Conservation (phyloP, 2,329 filamentous ascomycete genomes). For the Leptosphaerulina australis region DNA sequence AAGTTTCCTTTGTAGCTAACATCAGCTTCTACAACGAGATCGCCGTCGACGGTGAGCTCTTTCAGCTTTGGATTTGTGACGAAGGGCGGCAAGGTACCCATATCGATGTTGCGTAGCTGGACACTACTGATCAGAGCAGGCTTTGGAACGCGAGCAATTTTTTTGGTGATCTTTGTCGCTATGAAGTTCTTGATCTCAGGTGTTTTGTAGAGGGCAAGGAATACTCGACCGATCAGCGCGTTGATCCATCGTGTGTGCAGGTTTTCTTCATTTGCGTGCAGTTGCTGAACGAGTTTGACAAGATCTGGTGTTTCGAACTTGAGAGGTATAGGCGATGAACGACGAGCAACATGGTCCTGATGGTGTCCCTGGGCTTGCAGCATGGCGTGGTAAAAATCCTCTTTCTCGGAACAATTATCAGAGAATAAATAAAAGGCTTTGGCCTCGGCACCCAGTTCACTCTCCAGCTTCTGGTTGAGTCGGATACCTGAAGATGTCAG, state of each 20-base stretch:
- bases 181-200: conserved; percentile 79
- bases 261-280: conserved; percentile 92
- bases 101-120: conserved; percentile 79
- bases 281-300: conserved; percentile 83
- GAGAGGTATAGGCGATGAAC: conserved; percentile 70
- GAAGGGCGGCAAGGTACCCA: conserved; percentile 84
- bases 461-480: conserved; percentile 68
- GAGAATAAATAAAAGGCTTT: conserved; percentile 95
- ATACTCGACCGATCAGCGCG: conserved; percentile 84
- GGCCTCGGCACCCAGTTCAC: conserved; percentile 63
- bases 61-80: conserved; percentile 87
- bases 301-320: conserved; percentile 85
- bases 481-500: conserved; percentile 59
- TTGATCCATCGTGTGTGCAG: conserved; percentile 93
- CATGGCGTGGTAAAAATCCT: conserved; percentile 96
- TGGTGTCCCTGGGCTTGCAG: conserved; percentile 80
- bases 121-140: conserved; percentile 88
- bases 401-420: conserved; percentile 93
- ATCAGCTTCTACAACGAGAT: conserved; percentile 85
- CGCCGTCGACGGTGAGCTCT: conserved; percentile 89
- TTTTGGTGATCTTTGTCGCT: conserved; percentile 87
- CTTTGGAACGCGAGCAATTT: conserved; percentile 91
- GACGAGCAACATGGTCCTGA: conserved; percentile 55
- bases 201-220: conserved; percentile 86
- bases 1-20: conserved; percentile 89